Evolutionary conservation across 345 rosid genomes (phyloP).

Genomic region (Microthlaspi erraticum): DNA sequence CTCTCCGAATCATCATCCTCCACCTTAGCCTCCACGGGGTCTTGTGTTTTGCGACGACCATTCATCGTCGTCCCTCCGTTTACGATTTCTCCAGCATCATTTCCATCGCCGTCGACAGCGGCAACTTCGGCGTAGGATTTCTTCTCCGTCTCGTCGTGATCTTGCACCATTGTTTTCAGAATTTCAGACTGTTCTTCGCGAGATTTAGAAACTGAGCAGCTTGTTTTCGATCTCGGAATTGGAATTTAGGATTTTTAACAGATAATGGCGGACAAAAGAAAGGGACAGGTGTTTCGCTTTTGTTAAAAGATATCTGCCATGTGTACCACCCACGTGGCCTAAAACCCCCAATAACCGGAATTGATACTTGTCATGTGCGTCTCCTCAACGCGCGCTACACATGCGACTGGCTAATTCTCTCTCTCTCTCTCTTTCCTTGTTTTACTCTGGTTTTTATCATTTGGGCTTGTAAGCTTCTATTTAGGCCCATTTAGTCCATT

Average conservation of each 20-base stretch:
- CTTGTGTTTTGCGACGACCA: not conserved
- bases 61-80: constrained; percentile 31
- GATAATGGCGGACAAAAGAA: constrained; percentile 10
- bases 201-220: constrained; percentile 4
- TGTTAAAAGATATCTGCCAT: constrained; percentile 23
- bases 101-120: constrained; percentile 18
- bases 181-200: not conserved
- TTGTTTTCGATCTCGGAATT: constrained; percentile 18
- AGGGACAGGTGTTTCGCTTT: constrained; percentile 26
- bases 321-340: constrained; percentile 35
- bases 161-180: constrained; percentile 29
- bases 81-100: constrained; percentile 37
- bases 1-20: constrained; percentile 36
- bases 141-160: constrained; percentile 28
- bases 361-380: not conserved
- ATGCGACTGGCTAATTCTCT: not conserved
- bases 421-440: not conserved
- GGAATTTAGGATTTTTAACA: not conserved
- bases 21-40: not conserved
- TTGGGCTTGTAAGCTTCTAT: constrained; percentile 1
- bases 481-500: constrained; percentile 31
- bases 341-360: constrained; percentile 6
- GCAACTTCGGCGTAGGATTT: constrained; percentile 23
- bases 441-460: not conserved
- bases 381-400: constrained; percentile 4